Evolutionary conservation across 495 filamentous ascomycete species (phyloP), one percentile per base, ranked within the genome.

Genomic region (Lophiotrema nucula): DNA sequence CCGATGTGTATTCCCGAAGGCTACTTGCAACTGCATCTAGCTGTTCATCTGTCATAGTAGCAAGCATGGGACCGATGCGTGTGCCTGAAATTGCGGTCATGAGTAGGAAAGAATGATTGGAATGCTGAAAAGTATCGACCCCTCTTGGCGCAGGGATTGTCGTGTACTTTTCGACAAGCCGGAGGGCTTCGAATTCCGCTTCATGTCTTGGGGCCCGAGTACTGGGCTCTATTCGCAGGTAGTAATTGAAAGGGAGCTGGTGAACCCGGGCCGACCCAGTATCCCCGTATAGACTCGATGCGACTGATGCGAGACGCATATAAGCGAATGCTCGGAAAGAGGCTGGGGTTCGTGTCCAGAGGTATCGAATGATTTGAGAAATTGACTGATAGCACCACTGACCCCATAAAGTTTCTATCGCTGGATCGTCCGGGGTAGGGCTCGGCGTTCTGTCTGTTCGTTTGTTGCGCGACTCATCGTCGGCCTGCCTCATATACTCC

Each of bases 211-310:
- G 21, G 25, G 50, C 50, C 50, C 50, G 44, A 44, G 26, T 23
- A 42, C 38, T 27, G 2, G 23, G 42, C 19, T 2, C 50, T 18
- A 53, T 38, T 23, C 50, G 50, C 35, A 53, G 27, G 19, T 53
- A 53, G 21, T 43, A 22, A 31, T 53, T 53, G 38, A 53, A 53
- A 28, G 50, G 50, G 21, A 53, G 50, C 44, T 38, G 50, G 31
- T 25, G 25, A 25, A 25, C 24, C 24, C 50, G 8, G 6, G 42
- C 38, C 11, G 38, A 53, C 15, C 50, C 50, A 44, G 35, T 53
- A 23, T 44, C 5, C 3, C 50, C 50, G 25, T 53, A 53, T 18
- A 53, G 35, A 15, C 35, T 19, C 42, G 15, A 28, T 44, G 50
- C 4, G 28, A 27, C 18, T 4, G 2, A 16, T 6, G 25, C 50